phyloP scores from a whole-genome alignment of 2,329 filamentous ascomycete genomes.

The Neonectria ditissima region DNA sequence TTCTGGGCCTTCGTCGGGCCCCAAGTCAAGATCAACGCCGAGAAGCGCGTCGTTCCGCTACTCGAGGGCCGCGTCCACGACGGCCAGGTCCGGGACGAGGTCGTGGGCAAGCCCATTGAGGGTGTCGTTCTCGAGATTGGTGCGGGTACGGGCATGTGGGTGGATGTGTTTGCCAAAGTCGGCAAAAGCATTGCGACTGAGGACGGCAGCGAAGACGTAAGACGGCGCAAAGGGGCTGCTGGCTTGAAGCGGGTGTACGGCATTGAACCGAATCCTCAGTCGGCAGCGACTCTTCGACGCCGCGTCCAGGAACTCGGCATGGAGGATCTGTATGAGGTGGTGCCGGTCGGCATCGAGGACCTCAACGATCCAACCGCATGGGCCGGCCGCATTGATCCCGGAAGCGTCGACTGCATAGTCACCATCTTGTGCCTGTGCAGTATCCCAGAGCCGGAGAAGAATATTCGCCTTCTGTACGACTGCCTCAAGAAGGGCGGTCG shows the following conservation, averaged over 20 bases:
- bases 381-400: slow-evolving; percentile 61
- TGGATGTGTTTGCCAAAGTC: slow-evolving; percentile 61
- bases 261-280: slow-evolving; percentile 71
- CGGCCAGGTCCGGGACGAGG: slow-evolving; percentile 52
- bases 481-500: slow-evolving; percentile 70
- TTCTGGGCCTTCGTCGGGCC: slow-evolving; percentile 72
- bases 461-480: slow-evolving; percentile 66
- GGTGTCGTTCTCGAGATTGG: slow-evolving; percentile 73
- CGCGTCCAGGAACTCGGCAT: slow-evolving; percentile 65
- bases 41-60: slow-evolving; percentile 62
- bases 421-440: slow-evolving; percentile 72
- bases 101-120: slow-evolving; percentile 53
- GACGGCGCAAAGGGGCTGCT: slow-evolving; percentile 28
- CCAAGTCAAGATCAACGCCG: slow-evolving; percentile 56
- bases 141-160: slow-evolving; percentile 71
- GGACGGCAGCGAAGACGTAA: slow-evolving; percentile 38
- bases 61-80: slow-evolving; percentile 61
- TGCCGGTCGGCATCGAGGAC: slow-evolving; percentile 72
- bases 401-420: slow-evolving; percentile 69
- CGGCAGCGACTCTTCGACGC: slow-evolving; percentile 60
- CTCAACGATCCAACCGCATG: slow-evolving; percentile 57
- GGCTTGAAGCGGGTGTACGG: slow-evolving; percentile 67
- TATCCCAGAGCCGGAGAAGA: slow-evolving; percentile 69
- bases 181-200: slow-evolving; percentile 22
- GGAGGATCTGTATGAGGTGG: slow-evolving; percentile 68